These are phyloP conservation scores for Coemansia sp. DNA, from an alignment of 371 early-diverging fungal genomes.

Conservation along the genomic window DNA sequence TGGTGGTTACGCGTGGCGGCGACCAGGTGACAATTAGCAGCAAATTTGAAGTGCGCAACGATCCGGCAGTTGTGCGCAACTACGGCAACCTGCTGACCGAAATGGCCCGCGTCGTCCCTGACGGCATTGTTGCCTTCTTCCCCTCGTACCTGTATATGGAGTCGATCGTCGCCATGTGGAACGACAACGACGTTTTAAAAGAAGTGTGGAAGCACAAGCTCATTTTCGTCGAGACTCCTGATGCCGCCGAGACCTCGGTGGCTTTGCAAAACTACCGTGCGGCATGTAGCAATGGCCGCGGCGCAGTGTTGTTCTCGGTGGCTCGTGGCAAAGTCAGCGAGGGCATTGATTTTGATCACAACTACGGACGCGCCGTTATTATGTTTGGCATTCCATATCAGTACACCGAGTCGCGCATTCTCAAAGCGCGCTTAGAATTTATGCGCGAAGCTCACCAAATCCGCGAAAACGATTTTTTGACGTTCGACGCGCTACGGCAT, in stretches of 20 bases:
- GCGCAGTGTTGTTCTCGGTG: slow-evolving; percentile 98
- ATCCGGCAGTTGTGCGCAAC: slow-evolving; percentile 98
- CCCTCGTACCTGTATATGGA: slow-evolving; percentile 99
- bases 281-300: slow-evolving; percentile 99
- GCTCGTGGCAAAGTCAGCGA: slow-evolving; percentile 99
- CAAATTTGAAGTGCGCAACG: slow-evolving; percentile 97
- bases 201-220: slow-evolving; percentile 97
- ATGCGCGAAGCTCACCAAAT: slow-evolving; percentile 91
- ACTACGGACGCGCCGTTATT: slow-evolving; percentile 98
- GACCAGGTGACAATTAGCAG: slow-evolving; percentile 97
- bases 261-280: slow-evolving; percentile 95
- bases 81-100: slow-evolving; percentile 98
- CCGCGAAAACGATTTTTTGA: slow-evolving; percentile 97
- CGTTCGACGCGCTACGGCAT: slow-evolving; percentile 99
- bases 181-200: slow-evolving; percentile 93
- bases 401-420: slow-evolving; percentile 95
- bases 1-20: slow-evolving; percentile 96
- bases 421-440: slow-evolving; percentile 97
- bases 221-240: slow-evolving; percentile 99
- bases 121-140: slow-evolving; percentile 99
- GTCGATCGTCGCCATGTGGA: slow-evolving; percentile 98
- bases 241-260: slow-evolving; percentile 96
- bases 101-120: slow-evolving; percentile 93
- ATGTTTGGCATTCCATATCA: slow-evolving; percentile 99
- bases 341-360: slow-evolving; percentile 99